Evolutionary conservation across 805 yeast species (phyloP).

Genomic region (Hagleromyces aurorensis): DNA sequence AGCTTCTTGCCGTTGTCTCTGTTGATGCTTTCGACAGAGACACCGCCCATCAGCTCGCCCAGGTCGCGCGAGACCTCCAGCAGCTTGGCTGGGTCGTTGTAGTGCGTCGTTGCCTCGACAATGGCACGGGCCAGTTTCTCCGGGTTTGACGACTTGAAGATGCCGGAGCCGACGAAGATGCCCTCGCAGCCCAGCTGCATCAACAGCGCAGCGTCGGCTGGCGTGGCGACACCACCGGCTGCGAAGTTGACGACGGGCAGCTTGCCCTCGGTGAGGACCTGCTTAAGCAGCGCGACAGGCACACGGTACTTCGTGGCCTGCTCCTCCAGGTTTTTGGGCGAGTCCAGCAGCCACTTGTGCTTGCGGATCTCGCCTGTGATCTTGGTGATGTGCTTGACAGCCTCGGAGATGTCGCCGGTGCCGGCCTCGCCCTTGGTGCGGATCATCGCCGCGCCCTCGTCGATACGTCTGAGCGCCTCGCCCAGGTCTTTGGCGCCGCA

Average conservation of each 20-base stretch:
- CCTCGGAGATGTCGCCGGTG: constrained; percentile 79
- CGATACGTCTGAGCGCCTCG: constrained; percentile 69
- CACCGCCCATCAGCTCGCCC: constrained; percentile 73
- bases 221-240: constrained; percentile 85
- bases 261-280: constrained; percentile 40
- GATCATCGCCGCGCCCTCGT: constrained; percentile 83
- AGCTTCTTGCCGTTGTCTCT: constrained; percentile 28
- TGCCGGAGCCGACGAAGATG: constrained; percentile 72
- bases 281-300: constrained; percentile 45
- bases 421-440: constrained; percentile 88
- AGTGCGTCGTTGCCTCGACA: constrained; percentile 71
- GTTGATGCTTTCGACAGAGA: constrained; percentile 45
- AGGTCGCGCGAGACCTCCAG: constrained; percentile 61
- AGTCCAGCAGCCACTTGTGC: constrained; percentile 29
- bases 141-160: constrained; percentile 67
- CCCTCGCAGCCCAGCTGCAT: constrained; percentile 80
- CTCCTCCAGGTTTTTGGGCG: constrained; percentile 39
- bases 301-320: constrained; percentile 55
- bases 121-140: constrained; percentile 68
- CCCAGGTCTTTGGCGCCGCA: constrained; percentile 80
- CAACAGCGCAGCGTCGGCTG: constrained; percentile 78
- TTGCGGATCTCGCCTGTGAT: constrained; percentile 47
- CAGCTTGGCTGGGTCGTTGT: constrained; percentile 48
- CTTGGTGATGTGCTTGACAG: constrained; percentile 62
- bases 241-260: constrained; percentile 81